Conservation (phyloP, 768 basidiomycete species). For the Hysterangium stoloniferum region DNA sequence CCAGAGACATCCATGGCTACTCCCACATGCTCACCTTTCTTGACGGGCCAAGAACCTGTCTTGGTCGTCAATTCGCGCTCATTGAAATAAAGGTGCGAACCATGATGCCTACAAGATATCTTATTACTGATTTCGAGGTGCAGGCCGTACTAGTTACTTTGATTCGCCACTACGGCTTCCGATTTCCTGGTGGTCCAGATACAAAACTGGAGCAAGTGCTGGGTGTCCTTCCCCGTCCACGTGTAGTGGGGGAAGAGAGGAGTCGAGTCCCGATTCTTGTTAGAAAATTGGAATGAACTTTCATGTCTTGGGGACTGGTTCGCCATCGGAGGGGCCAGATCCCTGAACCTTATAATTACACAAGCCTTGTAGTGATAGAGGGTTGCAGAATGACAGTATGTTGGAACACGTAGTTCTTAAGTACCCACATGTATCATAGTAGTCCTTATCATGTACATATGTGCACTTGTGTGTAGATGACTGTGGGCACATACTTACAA, state of each 20-base stretch:
- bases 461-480: too few relatives aligned
- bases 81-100: conserved; percentile 33
- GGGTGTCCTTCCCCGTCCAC: neutral
- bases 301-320: too few relatives aligned
- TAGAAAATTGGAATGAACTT: too few relatives aligned
- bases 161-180: conserved; percentile 34
- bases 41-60: conserved; percentile 43
- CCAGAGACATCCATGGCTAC: conserved; percentile 36
- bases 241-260: neutral
- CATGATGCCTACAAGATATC: neutral
- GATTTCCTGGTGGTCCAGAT: conserved; percentile 31
- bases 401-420: too few relatives aligned
- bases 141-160: conserved; percentile 38
- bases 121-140: neutral
- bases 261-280: conserved; percentile 2
- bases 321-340: too few relatives aligned
- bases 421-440: too few relatives aligned
- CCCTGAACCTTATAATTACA: too few relatives aligned
- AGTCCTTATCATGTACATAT: too few relatives aligned
- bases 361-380: too few relatives aligned
- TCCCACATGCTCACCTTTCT: conserved; percentile 44
- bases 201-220: conserved; percentile 25
- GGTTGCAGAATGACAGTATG: too few relatives aligned
- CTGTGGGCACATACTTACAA: too few relatives aligned
- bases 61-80: conserved; percentile 43